Conservation (phyloP, 2,329 filamentous ascomycete species). For the Colletotrichum echinochloae region DNA sequence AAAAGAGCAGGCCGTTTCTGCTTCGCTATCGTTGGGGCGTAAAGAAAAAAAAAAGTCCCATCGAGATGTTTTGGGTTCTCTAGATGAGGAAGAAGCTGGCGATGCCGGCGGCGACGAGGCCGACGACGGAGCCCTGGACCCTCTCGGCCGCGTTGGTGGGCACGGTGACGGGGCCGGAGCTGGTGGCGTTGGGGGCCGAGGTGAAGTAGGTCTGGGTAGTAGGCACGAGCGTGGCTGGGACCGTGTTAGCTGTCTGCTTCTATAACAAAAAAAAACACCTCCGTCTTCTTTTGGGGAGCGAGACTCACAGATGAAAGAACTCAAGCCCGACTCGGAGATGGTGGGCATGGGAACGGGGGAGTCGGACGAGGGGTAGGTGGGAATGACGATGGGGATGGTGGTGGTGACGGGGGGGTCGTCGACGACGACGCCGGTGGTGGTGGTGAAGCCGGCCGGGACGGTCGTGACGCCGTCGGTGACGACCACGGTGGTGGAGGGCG, state of each 20-base stretch:
- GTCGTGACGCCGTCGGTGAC: conserved; percentile 23
- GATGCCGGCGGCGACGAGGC: conserved; percentile 53
- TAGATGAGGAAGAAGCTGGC: conserved; percentile 52
- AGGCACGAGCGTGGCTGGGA: conserved; percentile 29
- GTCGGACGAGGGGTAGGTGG: conserved; percentile 22
- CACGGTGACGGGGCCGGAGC: conserved; percentile 45
- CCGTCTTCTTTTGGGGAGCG: rapidly evolving
- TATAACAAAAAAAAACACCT: neutral
- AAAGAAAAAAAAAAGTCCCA: neutral
- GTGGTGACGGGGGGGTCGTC: conserved; percentile 20
- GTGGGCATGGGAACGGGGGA: conserved; percentile 24
- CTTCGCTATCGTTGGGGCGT: conserved; percentile 3
- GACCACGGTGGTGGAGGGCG: conserved; percentile 18
- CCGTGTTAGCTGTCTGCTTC: conserved; percentile 8
- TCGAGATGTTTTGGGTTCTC: neutral
- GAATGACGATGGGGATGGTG: conserved; percentile 32
- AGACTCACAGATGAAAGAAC: no score
- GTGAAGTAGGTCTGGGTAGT: conserved; percentile 36
- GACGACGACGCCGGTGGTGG: conserved; percentile 20
- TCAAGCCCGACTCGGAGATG: conserved; percentile 20
- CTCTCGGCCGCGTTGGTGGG: conserved; percentile 48
- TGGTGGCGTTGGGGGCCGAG: conserved; percentile 46
- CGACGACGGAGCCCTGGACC: conserved; percentile 49
- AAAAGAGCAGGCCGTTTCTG: neutral
- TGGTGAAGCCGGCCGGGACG: conserved; percentile 31